Evolutionary conservation across 352 stramenopile species (phyloP).

Genomic region (Phytophthora meadii): DNA sequence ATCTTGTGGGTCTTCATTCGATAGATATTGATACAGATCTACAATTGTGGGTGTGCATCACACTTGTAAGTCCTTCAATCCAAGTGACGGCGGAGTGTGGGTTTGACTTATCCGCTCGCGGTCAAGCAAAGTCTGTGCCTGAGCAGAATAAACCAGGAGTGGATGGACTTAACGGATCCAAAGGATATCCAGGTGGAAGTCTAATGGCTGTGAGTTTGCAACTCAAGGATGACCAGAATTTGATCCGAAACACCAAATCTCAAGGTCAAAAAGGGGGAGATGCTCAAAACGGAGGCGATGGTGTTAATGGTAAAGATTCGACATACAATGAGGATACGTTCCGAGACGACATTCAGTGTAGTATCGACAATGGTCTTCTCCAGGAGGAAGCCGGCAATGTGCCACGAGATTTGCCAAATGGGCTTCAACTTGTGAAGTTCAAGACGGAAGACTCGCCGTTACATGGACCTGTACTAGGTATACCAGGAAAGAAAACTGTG

Average conservation of each 20-base stretch:
- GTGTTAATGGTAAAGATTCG: constrained; percentile 11
- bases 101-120: constrained; percentile 16
- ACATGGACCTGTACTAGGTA: not conserved
- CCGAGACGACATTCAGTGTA: not conserved
- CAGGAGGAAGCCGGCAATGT: not conserved
- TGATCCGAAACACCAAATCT: constrained; percentile 9
- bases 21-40: constrained; percentile 17
- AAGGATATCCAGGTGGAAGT: constrained; percentile 25
- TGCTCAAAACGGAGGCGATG: constrained; percentile 21
- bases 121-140: not conserved
- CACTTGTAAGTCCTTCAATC: constrained; percentile 15
- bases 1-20: constrained; percentile 19
- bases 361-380: constrained; percentile 1
- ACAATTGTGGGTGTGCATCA: constrained; percentile 20
- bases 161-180: constrained; percentile 6
- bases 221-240: constrained; percentile 7
- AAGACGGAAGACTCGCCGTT: constrained; percentile 2
- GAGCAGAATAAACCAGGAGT: not conserved
- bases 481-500: not conserved
- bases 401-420: not conserved
- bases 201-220: constrained; percentile 3
- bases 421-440: not conserved
- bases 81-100: not conserved
- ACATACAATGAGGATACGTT: constrained; percentile 6
- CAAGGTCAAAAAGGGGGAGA: constrained; percentile 11